Base-by-base conservation (phyloP, 805 yeast genomes). In the Candida xyloterini region DNA sequence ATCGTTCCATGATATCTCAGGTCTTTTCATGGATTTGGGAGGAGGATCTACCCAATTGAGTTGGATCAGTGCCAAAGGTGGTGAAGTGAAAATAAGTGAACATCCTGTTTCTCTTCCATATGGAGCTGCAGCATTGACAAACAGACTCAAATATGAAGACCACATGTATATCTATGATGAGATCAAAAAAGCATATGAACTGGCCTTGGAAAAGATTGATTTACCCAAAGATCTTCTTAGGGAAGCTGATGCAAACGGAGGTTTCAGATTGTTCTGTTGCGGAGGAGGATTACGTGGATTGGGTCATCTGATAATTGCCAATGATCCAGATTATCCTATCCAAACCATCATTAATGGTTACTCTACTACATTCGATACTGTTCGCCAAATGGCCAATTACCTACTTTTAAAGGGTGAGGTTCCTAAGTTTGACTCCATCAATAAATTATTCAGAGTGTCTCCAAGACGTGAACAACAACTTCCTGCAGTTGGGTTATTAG, bases 221-320 rank as follows among this genome's bases (percentile, higher is more conserved):
- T 63, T 81, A 14, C 88, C 88, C 3, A 55, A 60, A 25, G 70
- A 65, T 22, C 61, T 82, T 52, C 52, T 66, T 9, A 68, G 69
- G 16, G 73, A 71, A 36, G 83, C 85, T 1, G 63, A 65, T 28
- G 53, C 52, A 24, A 74, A 73, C 29, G 82, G 81, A 11, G 89
- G 89, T 0, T 76, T 76, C 50, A 74, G 77, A 47, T 52, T 84
- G 29, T 81, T 76, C 54, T 74, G 82, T 4, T 79, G 85, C 49
- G 90, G 90, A 37, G 88, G 89, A 40, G 90, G 89, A 0, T 66
- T 81, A 33, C 68, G 90, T 51, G 86, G 84, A 2, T 65, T 83
- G 41, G 89, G 88, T 0, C 80, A 79, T 56, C 59, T 80, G 16
- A 51, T 82, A 10, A 62, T 81, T 31, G 64, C 69, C 14, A 63